Percentiles rank a stretch among this genome's conserved stretches.
Evolutionary conservation across 805 yeast species (phyloP).

Genomic region (Saccharomycopsis vini): DNA sequence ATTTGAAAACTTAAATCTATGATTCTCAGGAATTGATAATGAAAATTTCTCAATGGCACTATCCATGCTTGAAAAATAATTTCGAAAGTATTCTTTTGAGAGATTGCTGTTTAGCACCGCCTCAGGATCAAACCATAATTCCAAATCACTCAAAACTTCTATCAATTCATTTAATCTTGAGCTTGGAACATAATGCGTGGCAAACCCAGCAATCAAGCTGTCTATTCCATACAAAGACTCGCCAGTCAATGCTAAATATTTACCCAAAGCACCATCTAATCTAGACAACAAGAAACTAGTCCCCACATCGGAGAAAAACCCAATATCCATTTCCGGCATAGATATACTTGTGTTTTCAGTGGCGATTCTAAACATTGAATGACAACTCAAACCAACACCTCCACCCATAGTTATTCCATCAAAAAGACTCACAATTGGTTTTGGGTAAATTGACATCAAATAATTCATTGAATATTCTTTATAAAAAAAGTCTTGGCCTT

Average conservation of each 20-base stretch:
- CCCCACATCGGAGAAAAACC: constrained; percentile 95
- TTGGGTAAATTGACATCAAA: constrained; percentile 52
- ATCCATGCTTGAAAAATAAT: too few species aligned
- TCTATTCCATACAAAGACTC: constrained; percentile 70
- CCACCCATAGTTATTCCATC: constrained; percentile 98
- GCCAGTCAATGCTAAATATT: constrained; percentile 82
- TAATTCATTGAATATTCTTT: constrained; percentile 38
- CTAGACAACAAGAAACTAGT: constrained; percentile 82
- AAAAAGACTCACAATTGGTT: constrained; percentile 79
- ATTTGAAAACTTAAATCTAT: constrained; percentile 36
- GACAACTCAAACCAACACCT: constrained; percentile 87
- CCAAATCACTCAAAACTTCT: constrained; percentile 45
- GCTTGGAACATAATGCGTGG: constrained; percentile 79
- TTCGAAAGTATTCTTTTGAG: too few species aligned
- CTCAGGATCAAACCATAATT: too few species aligned
- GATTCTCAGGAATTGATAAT: constrained; percentile 45
- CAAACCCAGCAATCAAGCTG: constrained; percentile 73
- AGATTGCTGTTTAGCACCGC: too few species aligned
- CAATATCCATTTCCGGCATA: constrained; percentile 97
- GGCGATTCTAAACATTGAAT: constrained; percentile 85
- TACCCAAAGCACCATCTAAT: constrained; percentile 73
- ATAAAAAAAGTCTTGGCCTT: constrained; percentile 17
- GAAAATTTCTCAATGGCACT: constrained; percentile 71
- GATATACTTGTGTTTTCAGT: constrained; percentile 86
- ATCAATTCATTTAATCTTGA: constrained; percentile 52